Evolutionary conservation across 192 early-diverging fungal genomes (phyloP).

Genomic region (Phycomyces blakesleeanus): DNA sequence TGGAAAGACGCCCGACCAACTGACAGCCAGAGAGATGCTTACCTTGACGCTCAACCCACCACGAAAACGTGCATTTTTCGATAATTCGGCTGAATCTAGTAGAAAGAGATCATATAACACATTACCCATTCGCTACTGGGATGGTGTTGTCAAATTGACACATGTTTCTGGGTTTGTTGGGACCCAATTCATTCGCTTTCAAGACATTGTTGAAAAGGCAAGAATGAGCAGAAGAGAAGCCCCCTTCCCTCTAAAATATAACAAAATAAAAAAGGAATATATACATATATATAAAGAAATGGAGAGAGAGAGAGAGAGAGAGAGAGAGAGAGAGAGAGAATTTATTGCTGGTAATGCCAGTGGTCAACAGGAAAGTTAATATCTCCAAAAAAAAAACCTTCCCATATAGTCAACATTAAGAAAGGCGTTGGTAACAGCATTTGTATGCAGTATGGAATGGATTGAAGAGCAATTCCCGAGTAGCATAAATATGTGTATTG

Average conservation of each 20-base stretch:
- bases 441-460: constrained; percentile 48
- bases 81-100: neutral
- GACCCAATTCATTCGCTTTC: constrained; percentile 28
- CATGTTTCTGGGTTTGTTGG: constrained; percentile 27
- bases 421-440: constrained; percentile 55
- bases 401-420: constrained; percentile 26
- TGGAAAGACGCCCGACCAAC: constrained; percentile 25
- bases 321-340: neutral
- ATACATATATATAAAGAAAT: no score
- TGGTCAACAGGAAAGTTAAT: neutral
- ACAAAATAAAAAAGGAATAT: no score
- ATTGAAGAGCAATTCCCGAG: constrained; percentile 44
- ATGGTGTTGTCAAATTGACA: constrained; percentile 34
- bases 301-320: neutral
- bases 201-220: constrained; percentile 40
- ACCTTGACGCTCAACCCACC: constrained; percentile 2
- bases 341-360: no score
- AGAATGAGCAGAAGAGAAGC: no score
- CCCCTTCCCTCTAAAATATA: no score
- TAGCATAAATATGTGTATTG: constrained; percentile 36
- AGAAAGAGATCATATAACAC: neutral
- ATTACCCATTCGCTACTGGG: constrained; percentile 10
- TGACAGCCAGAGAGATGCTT: constrained; percentile 28
- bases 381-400: neutral
- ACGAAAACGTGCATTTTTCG: neutral